Percentiles rank a stretch among this genome's conserved stretches.
These are phyloP conservation scores for Diplodia scrobiculata DNA, from an alignment of 2,329 filamentous ascomycete genomes.

Conservation along the genomic window DNA sequence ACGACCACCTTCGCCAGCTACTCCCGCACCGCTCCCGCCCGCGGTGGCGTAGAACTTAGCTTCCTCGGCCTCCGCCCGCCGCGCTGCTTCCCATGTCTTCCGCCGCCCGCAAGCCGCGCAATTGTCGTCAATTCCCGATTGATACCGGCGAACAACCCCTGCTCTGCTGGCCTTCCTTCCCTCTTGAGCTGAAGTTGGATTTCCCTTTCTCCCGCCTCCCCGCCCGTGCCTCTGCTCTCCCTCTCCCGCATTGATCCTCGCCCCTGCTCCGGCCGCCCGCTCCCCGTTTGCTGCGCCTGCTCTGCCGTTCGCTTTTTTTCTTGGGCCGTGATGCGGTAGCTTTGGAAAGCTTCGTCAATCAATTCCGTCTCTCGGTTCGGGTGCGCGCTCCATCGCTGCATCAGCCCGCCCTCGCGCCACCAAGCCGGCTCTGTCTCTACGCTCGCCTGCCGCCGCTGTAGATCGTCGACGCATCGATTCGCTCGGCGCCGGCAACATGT, in stretches of 20 bases:
- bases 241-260: slow-evolving; percentile 17
- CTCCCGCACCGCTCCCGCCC: background rate
- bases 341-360: slow-evolving; percentile 15
- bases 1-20: background rate
- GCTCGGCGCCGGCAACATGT: slow-evolving; percentile 35
- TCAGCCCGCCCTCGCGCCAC: slow-evolving; percentile 3
- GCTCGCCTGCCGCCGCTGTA: background rate
- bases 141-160: slow-evolving; percentile 23
- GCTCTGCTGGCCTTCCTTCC: slow-evolving; percentile 27
- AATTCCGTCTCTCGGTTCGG: slow-evolving; percentile 24
- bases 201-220: slow-evolving; percentile 8
- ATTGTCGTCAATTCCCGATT: slow-evolving; percentile 23
- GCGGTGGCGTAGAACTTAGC: background rate
- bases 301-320: background rate
- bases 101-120: slow-evolving; percentile 5
- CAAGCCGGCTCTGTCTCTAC: background rate
- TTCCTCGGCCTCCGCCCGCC: background rate
- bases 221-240: background rate
- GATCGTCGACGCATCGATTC: background rate
- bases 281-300: background rate
- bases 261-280: background rate
- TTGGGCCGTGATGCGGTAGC: slow-evolving; percentile 25
- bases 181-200: slow-evolving; percentile 23
- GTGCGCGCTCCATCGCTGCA: slow-evolving; percentile 14
- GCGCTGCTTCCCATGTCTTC: slow-evolving; percentile 24